Conservation (phyloP, 495 filamentous ascomycete genomes). For the Usnea hakonensis region DNA sequence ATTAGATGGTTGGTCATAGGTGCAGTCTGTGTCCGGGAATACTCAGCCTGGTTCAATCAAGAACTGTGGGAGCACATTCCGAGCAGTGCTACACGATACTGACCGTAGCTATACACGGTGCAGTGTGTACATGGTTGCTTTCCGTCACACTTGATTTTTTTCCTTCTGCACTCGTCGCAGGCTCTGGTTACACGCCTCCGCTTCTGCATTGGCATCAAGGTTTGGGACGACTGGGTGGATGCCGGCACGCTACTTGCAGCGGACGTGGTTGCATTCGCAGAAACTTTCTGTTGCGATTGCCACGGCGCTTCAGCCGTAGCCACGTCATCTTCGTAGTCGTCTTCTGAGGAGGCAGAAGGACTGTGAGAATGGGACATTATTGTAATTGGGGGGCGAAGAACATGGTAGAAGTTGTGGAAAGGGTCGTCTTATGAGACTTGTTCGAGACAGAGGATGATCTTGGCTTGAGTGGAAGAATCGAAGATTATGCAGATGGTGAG, state of each 20-base stretch:
- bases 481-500: not conserved
- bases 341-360: slow-evolving; percentile 15
- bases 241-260: not conserved
- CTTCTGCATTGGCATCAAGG: slow-evolving; percentile 19
- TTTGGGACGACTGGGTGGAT: not conserved
- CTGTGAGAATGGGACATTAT: slow-evolving; percentile 13
- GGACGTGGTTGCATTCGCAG: not conserved
- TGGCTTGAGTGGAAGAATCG: not conserved
- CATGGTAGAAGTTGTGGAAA: not conserved
- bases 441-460: not conserved
- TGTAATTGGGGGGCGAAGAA: not conserved
- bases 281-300: not conserved
- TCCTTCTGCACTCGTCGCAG: slow-evolving; percentile 84
- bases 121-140: slow-evolving; percentile 98
- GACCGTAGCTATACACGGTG: slow-evolving; percentile 97
- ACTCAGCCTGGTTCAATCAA: not conserved
- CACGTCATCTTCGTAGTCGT: slow-evolving; percentile 15
- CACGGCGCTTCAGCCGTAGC: slow-evolving; percentile 8
- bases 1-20: slow-evolving; percentile 96
- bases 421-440: not conserved
- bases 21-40: slow-evolving; percentile 60
- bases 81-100: slow-evolving; percentile 24
- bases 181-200: slow-evolving; percentile 31
- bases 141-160: slow-evolving; percentile 98
- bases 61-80: not conserved